phyloP scores from a whole-genome alignment of 1,284 basidiomycete species.

The Ceratobasidium sp. region DNA sequence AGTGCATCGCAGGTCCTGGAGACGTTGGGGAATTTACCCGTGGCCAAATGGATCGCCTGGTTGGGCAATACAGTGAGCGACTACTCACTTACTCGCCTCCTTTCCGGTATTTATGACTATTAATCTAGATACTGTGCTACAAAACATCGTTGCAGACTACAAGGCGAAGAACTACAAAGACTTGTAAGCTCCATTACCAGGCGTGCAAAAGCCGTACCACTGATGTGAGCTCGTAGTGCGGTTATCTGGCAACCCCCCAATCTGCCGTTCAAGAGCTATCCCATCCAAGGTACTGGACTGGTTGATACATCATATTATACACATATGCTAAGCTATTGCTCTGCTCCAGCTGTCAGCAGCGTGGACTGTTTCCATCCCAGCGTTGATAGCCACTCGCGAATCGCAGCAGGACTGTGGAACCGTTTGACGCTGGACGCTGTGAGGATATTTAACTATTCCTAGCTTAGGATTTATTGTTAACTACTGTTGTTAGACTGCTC shows the following conservation, averaged over 20 bases:
- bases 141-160: slow-evolving; percentile 47
- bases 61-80: slow-evolving; percentile 45
- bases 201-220: slow-evolving; percentile 1
- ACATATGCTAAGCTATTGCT: not conserved
- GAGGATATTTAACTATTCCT: not conserved
- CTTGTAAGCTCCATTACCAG: slow-evolving; percentile 45
- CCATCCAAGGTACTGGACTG: not conserved
- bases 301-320: not conserved
- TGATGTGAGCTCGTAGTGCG: not conserved
- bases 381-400: slow-evolving; percentile 47
- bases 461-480: not conserved
- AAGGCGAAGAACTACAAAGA: slow-evolving; percentile 44
- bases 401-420: slow-evolving; percentile 49
- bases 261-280: slow-evolving; percentile 17
- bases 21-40: slow-evolving; percentile 49
- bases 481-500: not conserved
- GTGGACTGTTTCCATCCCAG: slow-evolving; percentile 53
- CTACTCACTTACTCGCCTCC: not conserved
- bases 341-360: slow-evolving; percentile 45
- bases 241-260: slow-evolving; percentile 25
- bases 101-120: not conserved
- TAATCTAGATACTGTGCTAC: slow-evolving; percentile 46
- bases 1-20: slow-evolving; percentile 40
- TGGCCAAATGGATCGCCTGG: slow-evolving; percentile 49
- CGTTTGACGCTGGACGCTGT: not conserved